phyloP scores from a whole-genome alignment of 352 stramenopile genomes.

The Phytophthora sojae region DNA sequence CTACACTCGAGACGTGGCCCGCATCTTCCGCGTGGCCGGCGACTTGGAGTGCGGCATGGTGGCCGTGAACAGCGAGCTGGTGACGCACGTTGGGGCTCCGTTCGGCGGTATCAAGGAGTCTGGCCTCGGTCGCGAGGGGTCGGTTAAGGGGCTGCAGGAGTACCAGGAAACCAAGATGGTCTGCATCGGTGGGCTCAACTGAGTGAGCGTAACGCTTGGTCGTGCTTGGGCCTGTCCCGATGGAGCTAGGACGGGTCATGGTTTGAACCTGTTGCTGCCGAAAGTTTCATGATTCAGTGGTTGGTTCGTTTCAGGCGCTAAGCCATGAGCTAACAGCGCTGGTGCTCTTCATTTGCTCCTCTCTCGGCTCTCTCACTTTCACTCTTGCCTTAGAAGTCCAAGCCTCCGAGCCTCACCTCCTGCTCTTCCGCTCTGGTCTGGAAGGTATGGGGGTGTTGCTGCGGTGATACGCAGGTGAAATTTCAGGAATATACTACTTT shows the following conservation, averaged over 20 bases:
- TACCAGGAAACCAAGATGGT: conserved; percentile 98
- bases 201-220: background rate
- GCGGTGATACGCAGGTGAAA: too few species aligned
- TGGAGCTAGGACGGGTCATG: background rate
- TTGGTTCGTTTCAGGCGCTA: background rate
- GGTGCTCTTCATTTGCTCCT: background rate
- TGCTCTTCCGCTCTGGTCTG: background rate
- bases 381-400: conserved; percentile 12
- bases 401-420: background rate
- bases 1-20: conserved; percentile 89
- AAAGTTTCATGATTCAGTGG: background rate
- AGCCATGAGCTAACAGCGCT: conserved; percentile 3
- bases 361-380: background rate
- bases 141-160: conserved; percentile 89
- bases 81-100: conserved; percentile 82
- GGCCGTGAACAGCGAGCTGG: conserved; percentile 92
- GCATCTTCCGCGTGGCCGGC: conserved; percentile 85
- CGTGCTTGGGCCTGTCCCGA: conserved; percentile 1
- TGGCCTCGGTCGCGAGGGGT: conserved; percentile 90
- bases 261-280: background rate
- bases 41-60: conserved; percentile 93
- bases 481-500: too few species aligned
- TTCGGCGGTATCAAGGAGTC: conserved; percentile 92
- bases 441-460: too few species aligned
- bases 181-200: conserved; percentile 65